phyloP scores from a whole-genome alignment of 2,329 filamentous ascomycete species.

The Coniochaeta pulveracea region DNA sequence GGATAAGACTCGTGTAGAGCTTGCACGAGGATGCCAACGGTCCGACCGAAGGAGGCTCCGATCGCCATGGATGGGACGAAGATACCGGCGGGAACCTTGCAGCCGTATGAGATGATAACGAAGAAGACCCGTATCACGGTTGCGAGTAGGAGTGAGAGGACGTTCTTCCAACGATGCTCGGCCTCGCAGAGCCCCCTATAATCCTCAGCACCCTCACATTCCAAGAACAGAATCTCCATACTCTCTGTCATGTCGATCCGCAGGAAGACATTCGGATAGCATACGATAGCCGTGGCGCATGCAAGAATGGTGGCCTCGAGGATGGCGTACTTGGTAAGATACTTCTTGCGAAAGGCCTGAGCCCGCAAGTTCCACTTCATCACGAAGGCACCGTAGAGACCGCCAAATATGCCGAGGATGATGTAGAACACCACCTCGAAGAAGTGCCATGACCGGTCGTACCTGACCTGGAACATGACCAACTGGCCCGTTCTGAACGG shows the following conservation, averaged over 20 bases:
- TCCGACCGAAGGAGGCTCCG: constrained; percentile 85
- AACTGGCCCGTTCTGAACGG: constrained; percentile 93
- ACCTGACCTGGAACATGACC: constrained; percentile 97
- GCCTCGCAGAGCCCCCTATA: constrained; percentile 83
- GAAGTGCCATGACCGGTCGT: constrained; percentile 95
- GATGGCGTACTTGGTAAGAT: constrained; percentile 72
- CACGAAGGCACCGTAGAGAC: constrained; percentile 89
- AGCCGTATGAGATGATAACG: constrained; percentile 93
- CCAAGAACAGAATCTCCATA: constrained; percentile 94
- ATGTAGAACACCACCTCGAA: constrained; percentile 93
- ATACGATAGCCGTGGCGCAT: constrained; percentile 76
- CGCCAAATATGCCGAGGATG: constrained; percentile 83
- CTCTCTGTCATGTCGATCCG: constrained; percentile 98
- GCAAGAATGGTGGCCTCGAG: constrained; percentile 80
- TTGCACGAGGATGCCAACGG: constrained; percentile 90
- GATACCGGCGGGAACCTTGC: constrained; percentile 94
- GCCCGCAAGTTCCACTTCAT: constrained; percentile 95
- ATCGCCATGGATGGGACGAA: constrained; percentile 98
- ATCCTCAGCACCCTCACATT: constrained; percentile 81
- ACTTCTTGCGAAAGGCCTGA: constrained; percentile 89
- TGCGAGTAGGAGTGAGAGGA: constrained; percentile 66
- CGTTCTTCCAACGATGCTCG: constrained; percentile 64
- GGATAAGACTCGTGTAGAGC: constrained; percentile 78
- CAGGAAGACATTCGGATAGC: constrained; percentile 91
- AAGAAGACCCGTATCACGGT: constrained; percentile 72